Conservation (phyloP, 768 basidiomycete species). For the Kwoniella sp. region DNA sequence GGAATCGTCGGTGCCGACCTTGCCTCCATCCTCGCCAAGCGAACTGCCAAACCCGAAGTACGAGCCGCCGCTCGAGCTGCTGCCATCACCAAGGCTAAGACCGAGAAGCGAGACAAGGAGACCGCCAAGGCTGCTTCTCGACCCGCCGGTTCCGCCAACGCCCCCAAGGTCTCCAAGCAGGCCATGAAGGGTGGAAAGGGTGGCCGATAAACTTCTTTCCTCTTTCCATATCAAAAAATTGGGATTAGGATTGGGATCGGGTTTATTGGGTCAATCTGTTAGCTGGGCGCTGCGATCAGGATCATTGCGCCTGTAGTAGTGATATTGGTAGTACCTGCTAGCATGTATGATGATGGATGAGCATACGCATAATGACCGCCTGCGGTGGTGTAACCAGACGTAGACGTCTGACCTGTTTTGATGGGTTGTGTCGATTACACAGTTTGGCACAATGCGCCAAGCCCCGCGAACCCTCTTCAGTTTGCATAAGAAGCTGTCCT, state of each 20-base stretch:
- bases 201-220: constrained; percentile 46
- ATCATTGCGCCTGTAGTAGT: too few species aligned
- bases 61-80: constrained; percentile 76
- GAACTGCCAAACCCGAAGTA: constrained; percentile 85
- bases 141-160: constrained; percentile 59
- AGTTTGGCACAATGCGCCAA: too few species aligned
- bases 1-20: constrained; percentile 98
- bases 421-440: too few species aligned
- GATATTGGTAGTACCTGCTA: constrained; percentile 1
- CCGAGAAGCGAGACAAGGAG: constrained; percentile 96
- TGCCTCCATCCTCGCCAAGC: constrained; percentile 81
- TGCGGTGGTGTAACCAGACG: too few species aligned
- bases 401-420: too few species aligned
- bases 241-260: constrained; percentile 63
- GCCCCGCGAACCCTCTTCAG: too few species aligned
- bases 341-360: constrained; percentile 6
- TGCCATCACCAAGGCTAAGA: constrained; percentile 91
- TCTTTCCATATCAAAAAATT: constrained; percentile 17
- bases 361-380: not conserved
- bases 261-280: constrained; percentile 52
- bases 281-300: too few species aligned
- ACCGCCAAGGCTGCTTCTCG: constrained; percentile 67
- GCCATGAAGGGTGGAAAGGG: constrained; percentile 78
- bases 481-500: too few species aligned
- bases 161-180: constrained; percentile 89